These are phyloP conservation scores for Starmerella bacillaris DNA, from an alignment of 805 yeast genomes.

Conservation along the genomic window DNA sequence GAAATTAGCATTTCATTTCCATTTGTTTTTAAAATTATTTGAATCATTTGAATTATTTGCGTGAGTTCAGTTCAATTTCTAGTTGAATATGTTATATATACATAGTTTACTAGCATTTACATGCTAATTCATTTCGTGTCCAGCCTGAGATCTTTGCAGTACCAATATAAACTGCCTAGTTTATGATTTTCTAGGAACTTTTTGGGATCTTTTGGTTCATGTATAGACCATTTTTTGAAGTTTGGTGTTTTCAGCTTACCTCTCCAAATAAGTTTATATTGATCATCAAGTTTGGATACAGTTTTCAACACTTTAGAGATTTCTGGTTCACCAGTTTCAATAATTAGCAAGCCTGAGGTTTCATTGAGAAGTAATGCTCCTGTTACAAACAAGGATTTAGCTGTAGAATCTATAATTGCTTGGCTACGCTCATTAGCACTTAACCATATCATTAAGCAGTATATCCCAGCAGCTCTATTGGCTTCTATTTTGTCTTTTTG, in stretches of 20 bases:
- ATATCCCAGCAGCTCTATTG: conserved; percentile 37
- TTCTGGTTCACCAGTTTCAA: conserved; percentile 54
- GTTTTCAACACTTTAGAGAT: conserved; percentile 46
- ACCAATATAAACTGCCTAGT: conserved; percentile 4
- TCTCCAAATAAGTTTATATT: conserved; percentile 45
- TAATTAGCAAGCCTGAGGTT: conserved; percentile 39
- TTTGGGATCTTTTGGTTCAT: conserved; percentile 13
- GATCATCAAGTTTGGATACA: conserved; percentile 25
- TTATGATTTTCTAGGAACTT: conserved; percentile 4
- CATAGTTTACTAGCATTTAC: too few species aligned
- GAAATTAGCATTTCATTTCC: too few species aligned
- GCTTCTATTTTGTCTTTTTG: conserved; percentile 28
- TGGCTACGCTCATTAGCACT: conserved; percentile 40
- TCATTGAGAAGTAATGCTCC: conserved; percentile 33
- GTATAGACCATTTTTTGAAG: conserved; percentile 55
- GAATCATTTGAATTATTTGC: too few species aligned
- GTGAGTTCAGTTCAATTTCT: too few species aligned
- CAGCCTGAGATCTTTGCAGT: background rate
- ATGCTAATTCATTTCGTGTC: too few species aligned
- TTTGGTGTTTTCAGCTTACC: conserved; percentile 39
- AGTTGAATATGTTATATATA: too few species aligned
- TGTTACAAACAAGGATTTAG: conserved; percentile 51
- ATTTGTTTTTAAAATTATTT: too few species aligned
- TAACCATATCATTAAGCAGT: conserved; percentile 42
- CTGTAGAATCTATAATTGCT: conserved; percentile 61